Conservation (phyloP, 148 eudicot genomes). For the Heliosperma pusillum region DNA sequence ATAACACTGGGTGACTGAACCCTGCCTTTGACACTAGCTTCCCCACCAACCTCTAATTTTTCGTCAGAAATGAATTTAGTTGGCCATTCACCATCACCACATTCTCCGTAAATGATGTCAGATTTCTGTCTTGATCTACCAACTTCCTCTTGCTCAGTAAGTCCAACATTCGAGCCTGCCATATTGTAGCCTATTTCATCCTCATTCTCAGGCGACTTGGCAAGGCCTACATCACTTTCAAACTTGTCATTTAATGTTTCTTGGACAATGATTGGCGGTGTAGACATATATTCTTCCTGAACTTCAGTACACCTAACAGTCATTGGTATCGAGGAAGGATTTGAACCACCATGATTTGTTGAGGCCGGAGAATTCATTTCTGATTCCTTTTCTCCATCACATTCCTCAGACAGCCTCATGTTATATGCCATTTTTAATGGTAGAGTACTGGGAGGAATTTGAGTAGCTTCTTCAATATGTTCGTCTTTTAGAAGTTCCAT, state of each 20-base stretch:
- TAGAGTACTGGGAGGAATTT: background rate
- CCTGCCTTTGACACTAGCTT: background rate
- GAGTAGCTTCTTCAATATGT: background rate
- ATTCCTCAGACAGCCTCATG: background rate
- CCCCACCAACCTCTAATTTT: background rate
- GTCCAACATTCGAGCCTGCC: background rate
- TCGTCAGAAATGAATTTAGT: background rate
- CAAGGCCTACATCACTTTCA: background rate
- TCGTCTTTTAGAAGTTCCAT: background rate
- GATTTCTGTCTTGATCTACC: background rate
- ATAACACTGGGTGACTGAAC: background rate
- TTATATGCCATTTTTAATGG: background rate
- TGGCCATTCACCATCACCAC: background rate
- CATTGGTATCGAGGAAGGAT: background rate
- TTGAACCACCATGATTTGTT: background rate
- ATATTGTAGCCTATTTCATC: background rate
- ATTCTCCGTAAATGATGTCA: background rate
- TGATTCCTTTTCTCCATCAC: background rate
- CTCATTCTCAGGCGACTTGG: background rate
- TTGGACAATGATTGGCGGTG: slow-evolving; percentile 3
- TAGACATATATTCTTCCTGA: background rate
- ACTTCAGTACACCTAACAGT: background rate
- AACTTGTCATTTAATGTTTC: background rate
- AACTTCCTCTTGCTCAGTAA: slow-evolving; percentile 10
- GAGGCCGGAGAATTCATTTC: background rate